Conservation (phyloP, 805 yeast species). For the Sporopachydermia lactativora region DNA sequence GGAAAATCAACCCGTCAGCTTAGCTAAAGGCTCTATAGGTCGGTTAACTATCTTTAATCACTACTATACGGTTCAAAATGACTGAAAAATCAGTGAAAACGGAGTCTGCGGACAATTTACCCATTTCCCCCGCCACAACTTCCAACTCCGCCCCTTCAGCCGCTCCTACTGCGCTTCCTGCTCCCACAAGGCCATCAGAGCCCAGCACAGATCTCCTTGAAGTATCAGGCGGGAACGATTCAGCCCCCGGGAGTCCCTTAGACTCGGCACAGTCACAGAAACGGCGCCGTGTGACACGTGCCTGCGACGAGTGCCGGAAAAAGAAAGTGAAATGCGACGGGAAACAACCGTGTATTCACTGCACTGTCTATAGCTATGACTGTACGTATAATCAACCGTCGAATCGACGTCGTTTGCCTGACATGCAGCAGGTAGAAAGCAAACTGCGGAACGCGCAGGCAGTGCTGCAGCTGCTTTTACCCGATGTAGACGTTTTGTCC, state of each 20-base stretch:
- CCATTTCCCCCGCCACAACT: no score
- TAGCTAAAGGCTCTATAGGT: no score
- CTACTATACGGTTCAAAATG: no score
- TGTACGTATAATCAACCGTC: constrained; percentile 79
- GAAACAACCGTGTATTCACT: constrained; percentile 62
- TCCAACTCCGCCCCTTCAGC: no score
- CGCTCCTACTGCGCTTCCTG: constrained; percentile 6
- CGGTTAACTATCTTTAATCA: no score
- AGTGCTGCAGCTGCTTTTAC: constrained; percentile 22
- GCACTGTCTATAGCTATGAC: constrained; percentile 72
- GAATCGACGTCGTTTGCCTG: constrained; percentile 30
- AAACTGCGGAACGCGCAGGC: constrained; percentile 22
- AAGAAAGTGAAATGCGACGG: constrained; percentile 77
- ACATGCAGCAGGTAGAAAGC: constrained; percentile 20
- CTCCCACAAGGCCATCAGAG: constrained; percentile 2
- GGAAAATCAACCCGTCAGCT: no score
- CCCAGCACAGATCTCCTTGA: constrained; percentile 4
- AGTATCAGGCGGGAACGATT: constrained; percentile 5
- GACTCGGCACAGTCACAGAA: constrained; percentile 26
- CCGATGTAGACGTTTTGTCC: constrained; percentile 24
- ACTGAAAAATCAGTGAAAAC: no score
- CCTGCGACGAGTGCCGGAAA: constrained; percentile 62
- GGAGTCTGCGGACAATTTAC: no score
- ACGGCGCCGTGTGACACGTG: constrained; percentile 54
- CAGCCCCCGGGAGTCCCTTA: no score